phyloP scores from a whole-genome alignment of 495 filamentous ascomycete genomes.

The Penicillium psychrofluorescens region DNA sequence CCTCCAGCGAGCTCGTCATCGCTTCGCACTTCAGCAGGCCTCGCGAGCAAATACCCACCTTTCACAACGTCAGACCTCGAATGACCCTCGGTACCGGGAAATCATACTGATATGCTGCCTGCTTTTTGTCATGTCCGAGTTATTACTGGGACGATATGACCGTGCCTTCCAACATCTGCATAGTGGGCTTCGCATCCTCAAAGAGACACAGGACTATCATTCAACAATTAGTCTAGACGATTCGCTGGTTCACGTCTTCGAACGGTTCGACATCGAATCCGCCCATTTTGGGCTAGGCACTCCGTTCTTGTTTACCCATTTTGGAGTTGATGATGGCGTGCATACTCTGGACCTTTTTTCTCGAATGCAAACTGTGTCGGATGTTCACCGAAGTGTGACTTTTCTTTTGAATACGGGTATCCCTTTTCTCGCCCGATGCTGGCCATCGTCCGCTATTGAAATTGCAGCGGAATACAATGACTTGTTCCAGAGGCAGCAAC shows the following conservation, averaged over 20 bases:
- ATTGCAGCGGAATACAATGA: constrained; percentile 3
- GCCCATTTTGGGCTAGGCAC: constrained; percentile 4
- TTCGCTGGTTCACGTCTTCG: constrained; percentile 3
- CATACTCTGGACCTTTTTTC: not conserved
- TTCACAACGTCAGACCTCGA: constrained; percentile 4
- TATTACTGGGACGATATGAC: constrained; percentile 10
- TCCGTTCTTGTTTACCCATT: constrained; percentile 3
- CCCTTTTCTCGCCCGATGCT: constrained; percentile 10
- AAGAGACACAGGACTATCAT: constrained; percentile 2
- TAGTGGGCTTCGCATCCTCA: constrained; percentile 13
- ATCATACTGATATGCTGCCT: constrained; percentile 15
- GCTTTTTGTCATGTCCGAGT: constrained; percentile 11
- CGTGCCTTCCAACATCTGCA: constrained; percentile 11
- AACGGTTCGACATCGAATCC: constrained; percentile 10
- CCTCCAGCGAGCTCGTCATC: constrained; percentile 5
- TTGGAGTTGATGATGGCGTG: too few relatives aligned
- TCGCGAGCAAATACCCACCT: constrained; percentile 8
- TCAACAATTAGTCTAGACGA: constrained; percentile 1
- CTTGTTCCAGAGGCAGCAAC: constrained; percentile 5
- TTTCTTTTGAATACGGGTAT: constrained; percentile 5
- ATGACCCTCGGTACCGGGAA: constrained; percentile 10
- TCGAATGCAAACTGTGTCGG: not conserved
- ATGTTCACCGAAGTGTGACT: constrained; percentile 3
- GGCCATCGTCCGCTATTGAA: constrained; percentile 8
- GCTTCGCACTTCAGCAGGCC: constrained; percentile 15